phyloP scores from a whole-genome alignment of 1,139 yeast genomes.

The Blastobotrys serpentis region DNA sequence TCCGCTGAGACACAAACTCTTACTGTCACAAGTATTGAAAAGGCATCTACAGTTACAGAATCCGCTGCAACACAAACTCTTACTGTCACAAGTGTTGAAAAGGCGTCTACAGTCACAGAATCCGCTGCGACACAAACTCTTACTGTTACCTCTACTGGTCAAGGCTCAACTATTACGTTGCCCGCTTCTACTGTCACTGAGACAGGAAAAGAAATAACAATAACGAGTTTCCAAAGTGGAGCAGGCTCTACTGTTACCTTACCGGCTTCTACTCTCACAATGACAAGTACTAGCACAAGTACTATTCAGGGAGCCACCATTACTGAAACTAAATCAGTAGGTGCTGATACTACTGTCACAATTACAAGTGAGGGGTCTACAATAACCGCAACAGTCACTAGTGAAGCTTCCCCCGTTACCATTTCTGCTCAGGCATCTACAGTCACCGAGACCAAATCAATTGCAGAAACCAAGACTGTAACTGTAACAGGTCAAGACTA shows the following conservation, averaged over 20 bases:
- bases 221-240: constrained; percentile 7
- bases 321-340: constrained; percentile 7
- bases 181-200: constrained; percentile 4
- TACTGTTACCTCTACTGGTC: neutral
- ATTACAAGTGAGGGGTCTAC: neutral
- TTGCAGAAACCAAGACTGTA: no score
- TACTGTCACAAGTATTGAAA: neutral
- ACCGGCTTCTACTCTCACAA: constrained; percentile 12
- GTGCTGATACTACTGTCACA: neutral
- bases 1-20: neutral
- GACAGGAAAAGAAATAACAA: constrained; percentile 12
- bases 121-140: neutral
- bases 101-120: no score
- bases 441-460: constrained; percentile 17
- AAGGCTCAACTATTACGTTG: neutral
- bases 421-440: constrained; percentile 14
- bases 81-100: no score
- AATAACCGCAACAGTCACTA: constrained; percentile 18
- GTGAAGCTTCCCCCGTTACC: constrained; percentile 20
- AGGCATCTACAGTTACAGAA: no score
- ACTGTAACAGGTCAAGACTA: no score
- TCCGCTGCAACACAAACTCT: no score
- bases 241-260: constrained; percentile 13
- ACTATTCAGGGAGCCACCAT: no score
- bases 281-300: neutral